These are phyloP conservation scores for Saccharomycopsis javanensis DNA, from an alignment of 805 yeast species.

Conservation along the genomic window DNA sequence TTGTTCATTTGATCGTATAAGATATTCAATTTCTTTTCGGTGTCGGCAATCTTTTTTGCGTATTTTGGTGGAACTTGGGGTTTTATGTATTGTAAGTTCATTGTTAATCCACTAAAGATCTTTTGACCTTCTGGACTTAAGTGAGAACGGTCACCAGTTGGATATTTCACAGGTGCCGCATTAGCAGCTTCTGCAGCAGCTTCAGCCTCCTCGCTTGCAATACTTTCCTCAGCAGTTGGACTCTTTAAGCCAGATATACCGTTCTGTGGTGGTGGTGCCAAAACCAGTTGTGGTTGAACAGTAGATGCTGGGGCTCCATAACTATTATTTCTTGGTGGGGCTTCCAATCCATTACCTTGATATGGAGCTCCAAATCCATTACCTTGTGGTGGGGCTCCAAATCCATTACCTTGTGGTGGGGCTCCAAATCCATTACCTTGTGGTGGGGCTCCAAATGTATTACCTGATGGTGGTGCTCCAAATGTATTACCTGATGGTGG, in stretches of 20 bases:
- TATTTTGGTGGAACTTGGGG: constrained; percentile 71
- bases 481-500: constrained; percentile 3
- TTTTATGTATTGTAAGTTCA: constrained; percentile 49
- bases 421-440: constrained; percentile 11
- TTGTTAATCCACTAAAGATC: constrained; percentile 46
- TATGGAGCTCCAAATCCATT: constrained; percentile 19
- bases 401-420: constrained; percentile 14
- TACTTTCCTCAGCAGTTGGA: constrained; percentile 21
- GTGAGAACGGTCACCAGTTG: constrained; percentile 61
- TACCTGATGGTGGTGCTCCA: constrained; percentile 5
- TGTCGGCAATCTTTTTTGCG: constrained; percentile 63
- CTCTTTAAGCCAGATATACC: constrained; percentile 11
- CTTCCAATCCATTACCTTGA: not conserved
- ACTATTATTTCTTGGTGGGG: not conserved
- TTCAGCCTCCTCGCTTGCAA: constrained; percentile 17
- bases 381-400: constrained; percentile 10
- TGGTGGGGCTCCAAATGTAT: constrained; percentile 10
- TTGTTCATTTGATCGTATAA: constrained; percentile 72
- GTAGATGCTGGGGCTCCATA: not conserved
- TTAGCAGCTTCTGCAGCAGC: constrained; percentile 24
- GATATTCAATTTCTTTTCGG: constrained; percentile 70
- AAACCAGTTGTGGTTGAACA: constrained; percentile 1
- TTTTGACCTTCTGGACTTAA: constrained; percentile 50
- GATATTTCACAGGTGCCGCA: constrained; percentile 25
- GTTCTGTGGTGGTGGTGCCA: constrained; percentile 10